These are phyloP conservation scores for Sarocladium strictum DNA, from an alignment of 2,329 filamentous ascomycete species.

Conservation along the genomic window DNA sequence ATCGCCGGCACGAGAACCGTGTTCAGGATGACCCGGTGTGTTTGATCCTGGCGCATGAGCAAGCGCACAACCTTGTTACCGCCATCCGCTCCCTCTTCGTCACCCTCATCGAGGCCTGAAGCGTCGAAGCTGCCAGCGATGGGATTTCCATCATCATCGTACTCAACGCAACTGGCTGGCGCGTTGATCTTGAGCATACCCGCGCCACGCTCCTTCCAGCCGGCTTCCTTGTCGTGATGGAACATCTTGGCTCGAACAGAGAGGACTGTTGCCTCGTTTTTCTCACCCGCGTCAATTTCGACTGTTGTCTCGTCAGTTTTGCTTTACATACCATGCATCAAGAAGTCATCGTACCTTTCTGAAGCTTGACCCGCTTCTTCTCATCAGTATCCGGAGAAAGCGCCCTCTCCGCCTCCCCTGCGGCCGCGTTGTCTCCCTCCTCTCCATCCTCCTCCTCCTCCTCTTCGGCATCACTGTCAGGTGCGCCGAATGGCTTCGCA, in stretches of 20 bases:
- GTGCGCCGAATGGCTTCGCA: slow-evolving; percentile 70
- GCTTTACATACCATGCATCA: background rate
- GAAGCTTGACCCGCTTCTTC: slow-evolving; percentile 59
- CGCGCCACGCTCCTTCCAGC: slow-evolving; percentile 85
- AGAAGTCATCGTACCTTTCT: slow-evolving; percentile 56
- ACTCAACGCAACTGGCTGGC: slow-evolving; percentile 48
- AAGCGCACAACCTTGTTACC: slow-evolving; percentile 58
- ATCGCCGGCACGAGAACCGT: slow-evolving; percentile 73
- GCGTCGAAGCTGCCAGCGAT: slow-evolving; percentile 50
- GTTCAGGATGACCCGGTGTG: slow-evolving; percentile 81
- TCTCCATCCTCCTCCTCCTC: slow-evolving; percentile 30
- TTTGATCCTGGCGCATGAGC: slow-evolving; percentile 87
- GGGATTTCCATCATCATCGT: slow-evolving; percentile 44
- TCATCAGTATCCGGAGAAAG: slow-evolving; percentile 50
- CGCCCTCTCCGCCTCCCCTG: slow-evolving; percentile 41
- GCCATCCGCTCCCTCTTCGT: slow-evolving; percentile 22
- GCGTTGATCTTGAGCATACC: slow-evolving; percentile 84
- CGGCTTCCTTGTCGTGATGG: slow-evolving; percentile 62
- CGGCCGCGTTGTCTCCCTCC: slow-evolving; percentile 32
- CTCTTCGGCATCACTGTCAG: slow-evolving; percentile 58
- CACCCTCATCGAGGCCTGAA: slow-evolving; percentile 41
- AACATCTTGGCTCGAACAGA: slow-evolving; percentile 80
- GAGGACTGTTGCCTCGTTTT: slow-evolving; percentile 70
- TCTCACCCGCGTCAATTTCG: slow-evolving; percentile 77
- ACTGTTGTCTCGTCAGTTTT: slow-evolving; percentile 38